phyloP scores from a whole-genome alignment of 1,284 basidiomycete species.

The Ustilago esculenta region DNA sequence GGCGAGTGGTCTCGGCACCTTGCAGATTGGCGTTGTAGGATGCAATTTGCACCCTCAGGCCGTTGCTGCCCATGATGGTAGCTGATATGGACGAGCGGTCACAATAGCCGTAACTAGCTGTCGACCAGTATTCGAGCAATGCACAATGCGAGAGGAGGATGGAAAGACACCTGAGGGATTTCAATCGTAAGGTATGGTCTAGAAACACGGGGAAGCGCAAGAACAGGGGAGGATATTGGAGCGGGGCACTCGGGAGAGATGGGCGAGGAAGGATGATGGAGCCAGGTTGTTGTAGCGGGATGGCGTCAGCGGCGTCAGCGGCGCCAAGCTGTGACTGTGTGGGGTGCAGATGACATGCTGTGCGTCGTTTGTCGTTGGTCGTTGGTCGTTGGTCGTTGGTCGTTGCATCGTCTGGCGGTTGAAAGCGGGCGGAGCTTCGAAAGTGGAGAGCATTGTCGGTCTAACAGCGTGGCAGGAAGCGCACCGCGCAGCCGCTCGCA shows the following conservation, averaged over 20 bases:
- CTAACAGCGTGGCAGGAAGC: too few species aligned
- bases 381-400: too few species aligned
- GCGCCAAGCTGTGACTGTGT: background rate
- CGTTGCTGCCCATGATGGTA: constrained; percentile 19
- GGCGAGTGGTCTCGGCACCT: constrained; percentile 69
- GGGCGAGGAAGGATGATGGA: background rate
- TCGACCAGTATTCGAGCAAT: too few species aligned
- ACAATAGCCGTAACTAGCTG: too few species aligned
- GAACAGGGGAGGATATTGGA: background rate
- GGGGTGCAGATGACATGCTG: too few species aligned
- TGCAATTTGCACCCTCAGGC: constrained; percentile 77
- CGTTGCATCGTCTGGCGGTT: constrained; percentile 10
- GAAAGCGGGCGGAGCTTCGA: constrained; percentile 6
- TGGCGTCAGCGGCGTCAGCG: constrained; percentile 11
- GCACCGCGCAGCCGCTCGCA: too few species aligned
- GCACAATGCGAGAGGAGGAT: background rate
- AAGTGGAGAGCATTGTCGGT: background rate
- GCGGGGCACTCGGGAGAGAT: background rate
- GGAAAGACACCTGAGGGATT: too few species aligned
- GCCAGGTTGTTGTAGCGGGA: background rate
- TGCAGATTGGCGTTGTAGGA: constrained; percentile 87
- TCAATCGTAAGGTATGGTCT: too few species aligned
- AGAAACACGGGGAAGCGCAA: background rate
- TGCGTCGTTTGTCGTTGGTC: too few species aligned
- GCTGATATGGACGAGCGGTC: background rate